Percentiles rank a stretch among this genome's conserved stretches.
phyloP scores from a whole-genome alignment of 306 rosid genomes.

The Lathyrus tuberosus region DNA sequence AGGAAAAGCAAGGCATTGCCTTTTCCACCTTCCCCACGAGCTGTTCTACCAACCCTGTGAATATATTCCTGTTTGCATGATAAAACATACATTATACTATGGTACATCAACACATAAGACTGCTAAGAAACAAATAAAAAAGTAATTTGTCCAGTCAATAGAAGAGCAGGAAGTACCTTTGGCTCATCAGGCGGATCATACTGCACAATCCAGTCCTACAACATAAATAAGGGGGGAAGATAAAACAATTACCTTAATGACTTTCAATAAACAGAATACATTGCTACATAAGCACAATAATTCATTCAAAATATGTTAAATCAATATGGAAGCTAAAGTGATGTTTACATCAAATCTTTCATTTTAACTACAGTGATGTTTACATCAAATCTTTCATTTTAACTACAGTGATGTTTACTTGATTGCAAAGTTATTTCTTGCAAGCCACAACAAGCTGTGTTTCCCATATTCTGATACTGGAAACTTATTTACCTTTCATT shows the following conservation, averaged over 20 bases:
- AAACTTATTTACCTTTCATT: not conserved
- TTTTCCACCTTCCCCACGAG: slow-evolving; percentile 90
- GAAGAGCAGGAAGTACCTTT: slow-evolving; percentile 56
- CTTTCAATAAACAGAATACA: slow-evolving; percentile 15
- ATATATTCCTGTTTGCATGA: slow-evolving; percentile 74
- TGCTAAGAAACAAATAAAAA: slow-evolving; percentile 20
- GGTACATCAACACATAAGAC: slow-evolving; percentile 15
- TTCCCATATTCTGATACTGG: not conserved
- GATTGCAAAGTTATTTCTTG: not conserved
- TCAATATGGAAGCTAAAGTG: not conserved
- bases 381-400: not conserved
- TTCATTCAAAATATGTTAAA: not conserved
- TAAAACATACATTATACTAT: slow-evolving; percentile 18
- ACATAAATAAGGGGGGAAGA: slow-evolving; percentile 13
- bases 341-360: not conserved
- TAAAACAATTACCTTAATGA: slow-evolving; percentile 15
- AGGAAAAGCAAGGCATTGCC: slow-evolving; percentile 86
- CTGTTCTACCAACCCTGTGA: slow-evolving; percentile 98
- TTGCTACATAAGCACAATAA: not conserved
- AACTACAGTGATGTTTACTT: not conserved
- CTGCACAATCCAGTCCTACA: slow-evolving; percentile 98
- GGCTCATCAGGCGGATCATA: slow-evolving; percentile 99
- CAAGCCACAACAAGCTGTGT: slow-evolving; percentile 1
- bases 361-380: not conserved
- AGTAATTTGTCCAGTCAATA: not conserved